Conservation (phyloP, 441 rosid genomes). For the Pelargonium fulgidum region DNA sequence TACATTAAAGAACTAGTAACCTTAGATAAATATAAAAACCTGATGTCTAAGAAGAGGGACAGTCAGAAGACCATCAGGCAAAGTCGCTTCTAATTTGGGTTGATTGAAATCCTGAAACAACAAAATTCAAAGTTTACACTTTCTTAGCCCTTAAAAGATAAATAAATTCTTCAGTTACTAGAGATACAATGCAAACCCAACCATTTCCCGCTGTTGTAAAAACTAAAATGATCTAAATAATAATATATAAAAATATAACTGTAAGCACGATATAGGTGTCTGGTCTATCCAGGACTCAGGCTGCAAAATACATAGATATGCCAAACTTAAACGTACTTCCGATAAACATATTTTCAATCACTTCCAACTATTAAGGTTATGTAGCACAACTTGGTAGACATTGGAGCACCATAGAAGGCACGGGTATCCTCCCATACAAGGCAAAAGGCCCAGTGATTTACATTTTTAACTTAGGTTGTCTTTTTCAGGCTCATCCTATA, state of each 20-base stretch:
- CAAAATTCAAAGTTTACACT: slow-evolving; percentile 10
- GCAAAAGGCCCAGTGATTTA: neutral
- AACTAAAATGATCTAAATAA: neutral
- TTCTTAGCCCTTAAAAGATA: neutral
- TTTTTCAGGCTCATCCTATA: neutral
- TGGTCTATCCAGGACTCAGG: neutral
- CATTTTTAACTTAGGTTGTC: neutral
- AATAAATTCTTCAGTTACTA: neutral
- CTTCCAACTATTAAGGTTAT: slow-evolving; percentile 15
- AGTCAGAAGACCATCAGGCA: slow-evolving; percentile 66
- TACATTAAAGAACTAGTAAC: slow-evolving; percentile 16
- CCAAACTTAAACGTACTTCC: neutral
- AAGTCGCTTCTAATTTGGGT: slow-evolving; percentile 58
- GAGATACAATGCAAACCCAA: neutral
- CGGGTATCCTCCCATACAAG: too few species aligned
- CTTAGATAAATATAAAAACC: slow-evolving; percentile 37
- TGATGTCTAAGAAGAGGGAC: slow-evolving; percentile 89
- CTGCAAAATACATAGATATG: neutral
- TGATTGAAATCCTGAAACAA: slow-evolving; percentile 74
- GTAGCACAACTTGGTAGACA: neutral
- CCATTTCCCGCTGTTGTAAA: neutral
- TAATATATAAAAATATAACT: neutral
- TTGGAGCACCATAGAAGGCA: too few species aligned
- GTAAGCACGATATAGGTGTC: neutral
- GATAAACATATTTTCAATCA: slow-evolving; percentile 14